Evolutionary conservation across 345 rosid genomes (phyloP).

Genomic region (Eutrema japonicum): DNA sequence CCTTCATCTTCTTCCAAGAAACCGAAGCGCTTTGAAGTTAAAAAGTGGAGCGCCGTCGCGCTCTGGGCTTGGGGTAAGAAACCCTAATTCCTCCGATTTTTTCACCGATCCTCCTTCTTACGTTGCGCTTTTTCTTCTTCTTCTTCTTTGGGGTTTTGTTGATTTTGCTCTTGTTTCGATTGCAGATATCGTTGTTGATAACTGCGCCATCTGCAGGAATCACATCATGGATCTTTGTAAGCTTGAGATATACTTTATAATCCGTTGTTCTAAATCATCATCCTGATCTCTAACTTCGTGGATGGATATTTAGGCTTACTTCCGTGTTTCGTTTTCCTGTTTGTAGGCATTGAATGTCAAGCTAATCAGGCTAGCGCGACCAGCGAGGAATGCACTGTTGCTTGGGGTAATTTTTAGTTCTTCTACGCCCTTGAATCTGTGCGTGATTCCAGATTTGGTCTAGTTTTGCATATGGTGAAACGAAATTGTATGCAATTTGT

Average conservation of each 20-base stretch:
- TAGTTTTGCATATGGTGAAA: background rate
- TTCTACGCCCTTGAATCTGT: background rate
- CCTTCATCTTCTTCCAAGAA: constrained; percentile 64
- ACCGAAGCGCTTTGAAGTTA: constrained; percentile 75
- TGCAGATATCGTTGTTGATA: constrained; percentile 83
- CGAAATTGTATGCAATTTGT: background rate
- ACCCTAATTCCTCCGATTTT: constrained; percentile 26
- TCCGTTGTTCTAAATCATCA: constrained; percentile 9
- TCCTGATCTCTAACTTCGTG: background rate
- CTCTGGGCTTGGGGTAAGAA: constrained; percentile 89
- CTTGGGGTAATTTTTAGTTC: constrained; percentile 65
- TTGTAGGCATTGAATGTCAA: constrained; percentile 80
- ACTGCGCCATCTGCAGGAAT: constrained; percentile 87
- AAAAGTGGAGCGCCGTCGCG: constrained; percentile 86
- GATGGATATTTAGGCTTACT: background rate
- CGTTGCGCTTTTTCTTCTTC: background rate
- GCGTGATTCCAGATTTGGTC: background rate
- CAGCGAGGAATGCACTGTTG: constrained; percentile 90
- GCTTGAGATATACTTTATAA: constrained; percentile 16
- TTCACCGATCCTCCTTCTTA: background rate
- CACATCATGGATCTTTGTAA: constrained; percentile 90
- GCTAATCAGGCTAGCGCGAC: constrained; percentile 88
- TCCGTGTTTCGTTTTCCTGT: background rate
- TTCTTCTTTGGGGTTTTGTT: background rate
- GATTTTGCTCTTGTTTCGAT: constrained; percentile 34